Evolutionary conservation across 192 early-diverging fungal species (phyloP), one percentile per base, ranked within the genome.

Genomic region (Coemansia asiatica): DNA sequence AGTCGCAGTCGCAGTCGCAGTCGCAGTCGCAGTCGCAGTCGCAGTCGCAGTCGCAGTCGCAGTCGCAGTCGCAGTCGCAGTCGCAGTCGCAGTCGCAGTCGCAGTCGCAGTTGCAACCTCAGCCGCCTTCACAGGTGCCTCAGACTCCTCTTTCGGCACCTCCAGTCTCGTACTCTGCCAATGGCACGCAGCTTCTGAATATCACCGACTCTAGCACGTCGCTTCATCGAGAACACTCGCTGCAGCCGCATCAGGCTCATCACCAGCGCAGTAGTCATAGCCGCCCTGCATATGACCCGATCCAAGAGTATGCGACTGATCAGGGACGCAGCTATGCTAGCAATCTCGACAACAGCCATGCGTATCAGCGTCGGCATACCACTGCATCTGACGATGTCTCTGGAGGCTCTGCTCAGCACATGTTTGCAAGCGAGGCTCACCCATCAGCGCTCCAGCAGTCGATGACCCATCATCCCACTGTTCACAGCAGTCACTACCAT

Each of bases 141-240:
- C 33, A 36, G 18, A 29, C 56, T 2, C 77, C 72, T 8, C 68
- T 71, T 29, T 71, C 77, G 2, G 77, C 72, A 5, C 77, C 77
- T 40, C 72, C 77, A 8, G 57, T 63, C 16, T 80, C 77, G 25
- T 80, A 80, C 51, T 80, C 77, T 19, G 72, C 77, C n/a, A 80
- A 80, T 27, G 77, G 77, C 13, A 80, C 72, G 23, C 77, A 80
- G 68, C 61, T 80, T 31, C 68, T 80, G 6, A 80, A 80, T 54
- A 67, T 61, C 40, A 35, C 72, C 18, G 77, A 74, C 9, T 6
- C 77, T 18, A 21, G 33, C 28, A 16, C 3, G 21, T 27, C 53
- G 27, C 12, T 58, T 38, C 56, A 58, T 23, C 27, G 46, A 27
- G 58, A 53, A 15, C 6, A 36, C 1, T 56, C 35, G 35, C 66